Evolutionary conservation across 1,139 yeast species (phyloP).

Genomic region (Lodderomyces metapsilosis): DNA sequence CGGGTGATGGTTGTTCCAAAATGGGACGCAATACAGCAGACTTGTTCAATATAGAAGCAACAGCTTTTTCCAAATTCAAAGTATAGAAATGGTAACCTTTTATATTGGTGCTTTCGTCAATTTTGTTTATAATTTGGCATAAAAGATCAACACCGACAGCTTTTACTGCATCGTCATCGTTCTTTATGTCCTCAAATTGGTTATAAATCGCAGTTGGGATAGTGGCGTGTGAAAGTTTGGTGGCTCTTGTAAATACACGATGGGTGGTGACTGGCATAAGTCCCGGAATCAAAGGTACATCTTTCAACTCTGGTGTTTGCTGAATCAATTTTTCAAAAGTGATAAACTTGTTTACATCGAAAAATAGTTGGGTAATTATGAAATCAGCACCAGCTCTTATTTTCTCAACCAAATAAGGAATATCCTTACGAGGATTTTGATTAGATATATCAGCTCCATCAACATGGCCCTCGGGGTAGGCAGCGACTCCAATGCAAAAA

Average conservation of each 20-base stretch:
- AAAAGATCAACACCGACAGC: conserved; percentile 76
- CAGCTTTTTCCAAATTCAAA: conserved; percentile 83
- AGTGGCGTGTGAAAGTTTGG: conserved; percentile 85
- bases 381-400: conserved; percentile 50
- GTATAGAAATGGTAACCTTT: conserved; percentile 90
- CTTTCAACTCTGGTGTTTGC: conserved; percentile 33
- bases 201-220: conserved; percentile 53
- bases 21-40: conserved; percentile 47
- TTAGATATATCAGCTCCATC: conserved; percentile 66
- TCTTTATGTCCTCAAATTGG: conserved; percentile 54
- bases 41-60: conserved; percentile 75
- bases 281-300: conserved; percentile 78
- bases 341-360: conserved; percentile 41
- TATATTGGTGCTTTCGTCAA: conserved; percentile 50
- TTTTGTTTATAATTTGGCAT: conserved; percentile 57
- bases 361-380: conserved; percentile 46
- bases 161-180: conserved; percentile 85
- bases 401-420: conserved; percentile 63
- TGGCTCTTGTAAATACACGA: conserved; percentile 80
- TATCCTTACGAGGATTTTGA: conserved; percentile 64
- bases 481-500: conserved; percentile 89
- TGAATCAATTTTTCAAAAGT: conserved; percentile 36
- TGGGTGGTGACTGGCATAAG: conserved; percentile 95
- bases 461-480: conserved; percentile 95
- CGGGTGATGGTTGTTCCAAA: conserved; percentile 18